Percentiles rank a stretch among this genome's conserved stretches.
phyloP scores from a whole-genome alignment of 371 early-diverging fungal species.

The Chytridiales sp. region DNA sequence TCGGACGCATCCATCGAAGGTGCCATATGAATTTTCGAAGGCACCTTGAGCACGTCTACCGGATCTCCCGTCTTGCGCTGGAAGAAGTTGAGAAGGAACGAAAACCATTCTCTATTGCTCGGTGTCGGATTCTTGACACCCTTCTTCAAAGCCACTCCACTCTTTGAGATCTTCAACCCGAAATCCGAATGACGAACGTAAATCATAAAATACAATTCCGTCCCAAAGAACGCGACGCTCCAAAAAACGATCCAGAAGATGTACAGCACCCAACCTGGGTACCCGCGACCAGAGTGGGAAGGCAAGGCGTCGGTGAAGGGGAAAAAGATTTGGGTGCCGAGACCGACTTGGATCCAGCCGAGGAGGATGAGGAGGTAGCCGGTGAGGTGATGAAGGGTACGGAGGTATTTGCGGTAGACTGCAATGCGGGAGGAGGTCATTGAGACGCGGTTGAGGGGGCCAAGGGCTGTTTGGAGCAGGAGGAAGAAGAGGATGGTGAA shows the following conservation, averaged over 20 bases:
- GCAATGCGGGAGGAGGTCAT: conserved; percentile 2
- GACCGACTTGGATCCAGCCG: conserved; percentile 29
- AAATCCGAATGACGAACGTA: not conserved
- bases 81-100: no score
- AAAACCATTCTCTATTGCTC: no score
- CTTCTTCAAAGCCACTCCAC: not conserved
- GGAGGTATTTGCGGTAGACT: conserved; percentile 8
- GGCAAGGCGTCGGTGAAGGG: conserved; percentile 26
- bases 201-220: conserved; percentile 26
- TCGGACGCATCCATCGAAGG: not conserved
- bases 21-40: not conserved
- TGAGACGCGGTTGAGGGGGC: not conserved
- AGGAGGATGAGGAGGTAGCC: conserved; percentile 25
- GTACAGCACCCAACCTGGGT: conserved; percentile 29
- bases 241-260: conserved; percentile 26
- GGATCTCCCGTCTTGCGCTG: no score
- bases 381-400: conserved; percentile 12
- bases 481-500: not conserved
- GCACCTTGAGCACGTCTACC: not conserved
- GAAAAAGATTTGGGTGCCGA: conserved; percentile 37
- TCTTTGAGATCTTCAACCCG: not conserved
- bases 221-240: conserved; percentile 26
- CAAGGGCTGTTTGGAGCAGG: not conserved
- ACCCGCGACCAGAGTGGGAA: conserved; percentile 10
- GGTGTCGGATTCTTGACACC: no score